Percentiles rank a stretch among this genome's conserved stretches.
These are phyloP conservation scores for Camellia japonica DNA, from an alignment of 148 eudicot species.

Conservation along the genomic window DNA sequence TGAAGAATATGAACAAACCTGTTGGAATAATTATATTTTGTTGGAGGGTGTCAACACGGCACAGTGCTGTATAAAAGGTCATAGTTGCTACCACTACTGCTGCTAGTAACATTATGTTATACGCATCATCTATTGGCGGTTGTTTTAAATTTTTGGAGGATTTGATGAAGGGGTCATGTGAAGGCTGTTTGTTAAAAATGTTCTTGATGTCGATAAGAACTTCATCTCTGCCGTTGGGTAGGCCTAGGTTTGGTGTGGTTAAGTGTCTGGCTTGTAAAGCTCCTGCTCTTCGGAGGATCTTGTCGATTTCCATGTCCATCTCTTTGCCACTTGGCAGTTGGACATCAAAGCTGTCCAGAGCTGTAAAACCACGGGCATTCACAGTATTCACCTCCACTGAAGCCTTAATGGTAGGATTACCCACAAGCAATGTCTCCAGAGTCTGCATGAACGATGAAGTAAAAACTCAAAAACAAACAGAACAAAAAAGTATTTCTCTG, in stretches of 20 bases:
- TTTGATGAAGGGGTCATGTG: not conserved
- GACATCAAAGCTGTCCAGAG: not conserved
- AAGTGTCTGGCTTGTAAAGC: not conserved
- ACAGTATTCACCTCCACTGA: not conserved
- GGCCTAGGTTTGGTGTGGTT: not conserved
- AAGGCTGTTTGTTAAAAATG: not conserved
- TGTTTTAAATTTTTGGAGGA: not conserved
- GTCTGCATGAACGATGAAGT: not conserved
- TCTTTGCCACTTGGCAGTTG: not conserved
- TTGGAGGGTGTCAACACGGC: not conserved
- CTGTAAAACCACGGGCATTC: not conserved
- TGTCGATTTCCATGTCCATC: not conserved
- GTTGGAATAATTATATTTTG: not conserved
- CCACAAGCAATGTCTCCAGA: not conserved
- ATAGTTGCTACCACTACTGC: not conserved
- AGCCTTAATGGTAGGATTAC: not conserved
- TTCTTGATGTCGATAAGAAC: not conserved
- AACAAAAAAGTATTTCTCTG: not conserved
- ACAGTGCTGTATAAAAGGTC: not conserved
- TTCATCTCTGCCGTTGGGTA: not conserved
- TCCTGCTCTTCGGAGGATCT: slow-evolving; percentile 1
- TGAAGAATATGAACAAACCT: slow-evolving; percentile 3
- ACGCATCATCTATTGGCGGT: not conserved
- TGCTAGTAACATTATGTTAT: not conserved
- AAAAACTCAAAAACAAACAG: not conserved